phyloP scores from a whole-genome alignment of 164 flowering plant species.

The Chimonanthus salicifolius region DNA sequence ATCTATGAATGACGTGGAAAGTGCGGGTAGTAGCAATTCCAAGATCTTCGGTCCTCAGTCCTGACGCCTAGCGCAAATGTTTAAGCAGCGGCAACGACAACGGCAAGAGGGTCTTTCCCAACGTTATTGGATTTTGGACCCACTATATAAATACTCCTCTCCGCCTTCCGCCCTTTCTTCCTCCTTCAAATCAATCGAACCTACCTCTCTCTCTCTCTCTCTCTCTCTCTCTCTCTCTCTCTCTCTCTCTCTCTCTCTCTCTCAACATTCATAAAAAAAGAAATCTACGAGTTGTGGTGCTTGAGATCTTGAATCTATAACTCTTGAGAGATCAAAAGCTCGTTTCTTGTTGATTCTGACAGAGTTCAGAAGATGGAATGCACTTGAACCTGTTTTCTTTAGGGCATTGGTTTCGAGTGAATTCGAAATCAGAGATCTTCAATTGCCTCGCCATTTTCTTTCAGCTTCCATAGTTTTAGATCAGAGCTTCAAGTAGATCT shows the following conservation, averaged over 20 bases:
- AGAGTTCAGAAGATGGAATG: background rate
- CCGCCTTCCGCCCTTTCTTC: background rate
- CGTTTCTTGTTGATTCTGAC: background rate
- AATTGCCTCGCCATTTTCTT: background rate
- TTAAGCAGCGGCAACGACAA: too few species aligned
- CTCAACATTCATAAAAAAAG: background rate
- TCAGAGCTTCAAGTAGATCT: background rate
- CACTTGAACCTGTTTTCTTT: background rate
- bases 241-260: constrained; percentile 1
- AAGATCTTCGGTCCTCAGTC: too few species aligned
- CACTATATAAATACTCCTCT: background rate
- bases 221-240: constrained; percentile 2
- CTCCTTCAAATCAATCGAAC: background rate
- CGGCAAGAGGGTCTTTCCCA: too few species aligned
- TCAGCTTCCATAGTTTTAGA: background rate
- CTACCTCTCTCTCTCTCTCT: background rate
- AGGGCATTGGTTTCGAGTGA: background rate
- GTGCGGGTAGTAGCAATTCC: too few species aligned
- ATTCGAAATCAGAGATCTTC: background rate
- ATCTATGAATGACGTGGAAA: too few species aligned
- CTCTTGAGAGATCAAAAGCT: background rate
- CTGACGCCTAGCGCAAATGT: too few species aligned
- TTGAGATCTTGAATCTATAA: background rate
- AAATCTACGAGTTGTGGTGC: too few species aligned
- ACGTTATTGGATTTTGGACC: too few species aligned